Evolutionary conservation across 345 rosid species (phyloP).

Genomic region (Rhizophora mangle): DNA sequence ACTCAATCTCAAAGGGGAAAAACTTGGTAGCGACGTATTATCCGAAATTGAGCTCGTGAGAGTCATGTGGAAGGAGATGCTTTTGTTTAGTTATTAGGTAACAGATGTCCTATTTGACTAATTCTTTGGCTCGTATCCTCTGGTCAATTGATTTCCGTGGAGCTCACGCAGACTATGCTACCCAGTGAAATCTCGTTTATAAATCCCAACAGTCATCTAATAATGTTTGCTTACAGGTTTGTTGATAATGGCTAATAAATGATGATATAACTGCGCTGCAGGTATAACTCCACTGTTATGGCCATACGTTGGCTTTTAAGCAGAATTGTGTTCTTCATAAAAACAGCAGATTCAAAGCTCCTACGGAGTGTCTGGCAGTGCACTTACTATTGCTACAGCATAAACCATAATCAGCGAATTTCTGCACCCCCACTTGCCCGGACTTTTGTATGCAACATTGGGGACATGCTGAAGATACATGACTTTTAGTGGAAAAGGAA

Average conservation of each 20-base stretch:
- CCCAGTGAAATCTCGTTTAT: neutral
- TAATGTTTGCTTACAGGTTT: constrained; percentile 37
- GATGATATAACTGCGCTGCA: constrained; percentile 74
- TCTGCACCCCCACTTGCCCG: constrained; percentile 75
- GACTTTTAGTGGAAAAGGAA: neutral
- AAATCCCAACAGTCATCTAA: neutral
- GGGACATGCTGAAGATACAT: constrained; percentile 84
- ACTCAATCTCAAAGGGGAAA: too few relatives aligned
- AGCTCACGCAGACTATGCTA: constrained; percentile 77
- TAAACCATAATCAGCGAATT: constrained; percentile 45
- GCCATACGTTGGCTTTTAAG: neutral
- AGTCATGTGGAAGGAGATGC: too few relatives aligned
- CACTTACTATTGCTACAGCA: too few relatives aligned
- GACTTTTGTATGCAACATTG: constrained; percentile 83
- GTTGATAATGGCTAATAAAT: constrained; percentile 74
- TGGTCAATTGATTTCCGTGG: constrained; percentile 43
- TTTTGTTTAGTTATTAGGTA: neutral
- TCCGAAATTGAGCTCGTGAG: too few relatives aligned
- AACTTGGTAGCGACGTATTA: too few relatives aligned
- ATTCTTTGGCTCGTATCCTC: constrained; percentile 8
- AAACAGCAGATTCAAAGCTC: too few relatives aligned
- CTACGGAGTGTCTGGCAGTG: too few relatives aligned
- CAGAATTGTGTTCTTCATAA: neutral
- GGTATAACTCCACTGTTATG: constrained; percentile 30
- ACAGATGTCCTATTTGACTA: neutral